phyloP scores from a whole-genome alignment of 768 basidiomycete genomes.

The Termitomyces sp. region DNA sequence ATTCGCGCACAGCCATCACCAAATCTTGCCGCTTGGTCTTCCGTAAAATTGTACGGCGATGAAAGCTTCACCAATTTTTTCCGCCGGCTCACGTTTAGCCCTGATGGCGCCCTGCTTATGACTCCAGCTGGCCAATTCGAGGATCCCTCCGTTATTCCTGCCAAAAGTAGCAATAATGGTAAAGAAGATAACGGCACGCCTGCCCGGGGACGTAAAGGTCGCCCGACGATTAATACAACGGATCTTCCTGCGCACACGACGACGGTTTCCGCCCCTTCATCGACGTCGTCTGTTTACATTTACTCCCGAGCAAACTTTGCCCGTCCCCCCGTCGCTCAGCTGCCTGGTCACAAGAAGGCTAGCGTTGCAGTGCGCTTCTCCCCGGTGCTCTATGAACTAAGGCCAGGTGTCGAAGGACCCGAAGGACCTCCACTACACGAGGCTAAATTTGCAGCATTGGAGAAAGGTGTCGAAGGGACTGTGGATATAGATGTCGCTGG shows the following conservation, averaged over 20 bases:
- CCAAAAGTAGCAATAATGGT: constrained; percentile 8
- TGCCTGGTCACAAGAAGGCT: constrained; percentile 95
- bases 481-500: constrained; percentile 59
- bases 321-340: constrained; percentile 85
- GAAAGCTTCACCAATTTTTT: constrained; percentile 96
- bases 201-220: constrained; percentile 51
- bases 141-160: constrained; percentile 64
- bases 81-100: constrained; percentile 87
- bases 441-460: constrained; percentile 50
- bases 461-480: constrained; percentile 56
- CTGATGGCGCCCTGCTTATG: constrained; percentile 88
- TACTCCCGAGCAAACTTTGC: constrained; percentile 95
- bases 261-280: constrained; percentile 30
- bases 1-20: constrained; percentile 62
- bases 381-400: constrained; percentile 88
- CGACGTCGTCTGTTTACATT: constrained; percentile 73
- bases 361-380: constrained; percentile 93
- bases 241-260: constrained; percentile 27
- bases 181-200: constrained; percentile 37
- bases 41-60: constrained; percentile 87
- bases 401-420: constrained; percentile 44
- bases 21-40: constrained; percentile 39
- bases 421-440: constrained; percentile 21
- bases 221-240: constrained; percentile 34
- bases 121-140: constrained; percentile 98